Conservation (phyloP, 768 basidiomycete genomes). For the Tephrocybe sp. region DNA sequence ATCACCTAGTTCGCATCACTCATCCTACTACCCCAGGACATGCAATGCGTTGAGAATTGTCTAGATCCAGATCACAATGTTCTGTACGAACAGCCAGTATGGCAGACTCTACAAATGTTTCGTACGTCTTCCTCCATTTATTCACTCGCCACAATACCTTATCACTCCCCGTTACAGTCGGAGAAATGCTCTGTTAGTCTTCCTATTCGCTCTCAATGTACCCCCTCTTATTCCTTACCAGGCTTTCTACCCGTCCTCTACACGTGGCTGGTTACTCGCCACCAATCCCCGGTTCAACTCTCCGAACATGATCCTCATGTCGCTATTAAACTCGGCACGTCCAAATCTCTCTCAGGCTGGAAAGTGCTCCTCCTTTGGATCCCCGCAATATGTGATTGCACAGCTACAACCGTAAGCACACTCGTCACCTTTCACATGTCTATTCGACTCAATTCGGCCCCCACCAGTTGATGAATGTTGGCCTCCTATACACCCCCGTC, state of each 20-base stretch:
- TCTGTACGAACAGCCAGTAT: constrained; percentile 92
- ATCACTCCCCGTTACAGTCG: constrained; percentile 54
- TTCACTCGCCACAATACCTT: constrained; percentile 17
- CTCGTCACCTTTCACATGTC: constrained; percentile 4
- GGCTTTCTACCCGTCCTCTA: constrained; percentile 86
- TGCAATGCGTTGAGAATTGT: constrained; percentile 99
- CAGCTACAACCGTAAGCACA: constrained; percentile 77
- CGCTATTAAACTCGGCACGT: constrained; percentile 31
- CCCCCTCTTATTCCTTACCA: constrained; percentile 33
- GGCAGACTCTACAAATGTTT: constrained; percentile 92
- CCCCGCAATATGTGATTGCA: constrained; percentile 87
- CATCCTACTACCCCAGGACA: constrained; percentile 55
- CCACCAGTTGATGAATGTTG: constrained; percentile 85
- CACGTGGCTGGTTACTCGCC: constrained; percentile 56
- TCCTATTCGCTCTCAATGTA: constrained; percentile 25
- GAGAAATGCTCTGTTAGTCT: constrained; percentile 89
- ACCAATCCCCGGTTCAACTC: constrained; percentile 53
- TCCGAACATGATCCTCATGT: constrained; percentile 41
- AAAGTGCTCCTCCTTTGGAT: constrained; percentile 80
- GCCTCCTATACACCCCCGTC: constrained; percentile 93
- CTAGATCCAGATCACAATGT: constrained; percentile 63
- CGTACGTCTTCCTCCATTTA: constrained; percentile 46
- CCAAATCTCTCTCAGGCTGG: constrained; percentile 61
- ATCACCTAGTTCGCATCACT: constrained; percentile 7
- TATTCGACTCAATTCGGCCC: constrained; percentile 4